A percentile compares a stretch with the other conserved stretches of the same genome.
Evolutionary conservation across 225 moss, liverwort and hornwort genomes (phyloP).

Genomic region (Sphagnum contortum): DNA sequence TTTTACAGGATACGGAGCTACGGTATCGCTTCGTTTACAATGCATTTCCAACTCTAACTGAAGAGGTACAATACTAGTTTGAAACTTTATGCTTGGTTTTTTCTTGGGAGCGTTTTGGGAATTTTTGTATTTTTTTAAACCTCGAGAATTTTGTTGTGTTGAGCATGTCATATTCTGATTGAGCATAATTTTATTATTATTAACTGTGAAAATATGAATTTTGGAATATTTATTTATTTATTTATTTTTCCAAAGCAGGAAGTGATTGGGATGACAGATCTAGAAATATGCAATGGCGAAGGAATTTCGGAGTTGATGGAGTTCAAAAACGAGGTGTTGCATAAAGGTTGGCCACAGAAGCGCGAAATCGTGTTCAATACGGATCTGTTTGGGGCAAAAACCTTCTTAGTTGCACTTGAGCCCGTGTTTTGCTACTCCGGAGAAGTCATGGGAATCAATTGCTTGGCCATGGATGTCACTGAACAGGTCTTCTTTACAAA

Average conservation of each 20-base stretch:
- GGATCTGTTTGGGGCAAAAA: conserved; percentile 49
- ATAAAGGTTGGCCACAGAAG: conserved; percentile 41
- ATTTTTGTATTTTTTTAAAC: too few species aligned
- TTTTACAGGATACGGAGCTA: conserved; percentile 50
- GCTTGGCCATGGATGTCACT: conserved; percentile 56
- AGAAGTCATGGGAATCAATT: conserved; percentile 52
- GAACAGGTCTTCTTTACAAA: conserved; percentile 23
- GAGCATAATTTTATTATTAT: too few species aligned
- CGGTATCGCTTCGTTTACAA: conserved; percentile 70
- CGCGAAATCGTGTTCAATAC: conserved; percentile 44
- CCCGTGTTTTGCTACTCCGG: conserved; percentile 49
- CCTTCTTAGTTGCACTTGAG: conserved; percentile 49
- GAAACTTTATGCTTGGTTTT: too few species aligned
- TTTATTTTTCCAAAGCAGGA: conserved; percentile 19
- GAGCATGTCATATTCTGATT: too few species aligned
- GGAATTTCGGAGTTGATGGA: conserved; percentile 57
- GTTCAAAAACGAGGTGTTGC: conserved; percentile 55
- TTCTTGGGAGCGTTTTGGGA: too few species aligned
- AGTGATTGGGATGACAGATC: conserved; percentile 69
- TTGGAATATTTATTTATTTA: neutral
- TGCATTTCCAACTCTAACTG: conserved; percentile 51
- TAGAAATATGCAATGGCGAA: conserved; percentile 42
- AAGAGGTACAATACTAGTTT: conserved; percentile 30
- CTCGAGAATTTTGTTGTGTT: too few species aligned
- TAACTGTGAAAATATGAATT: too few species aligned